Percentiles rank a stretch among this genome's conserved stretches.
Evolutionary conservation across 352 stramenopile species (phyloP).

Genomic region (Ophiocytium majus): DNA sequence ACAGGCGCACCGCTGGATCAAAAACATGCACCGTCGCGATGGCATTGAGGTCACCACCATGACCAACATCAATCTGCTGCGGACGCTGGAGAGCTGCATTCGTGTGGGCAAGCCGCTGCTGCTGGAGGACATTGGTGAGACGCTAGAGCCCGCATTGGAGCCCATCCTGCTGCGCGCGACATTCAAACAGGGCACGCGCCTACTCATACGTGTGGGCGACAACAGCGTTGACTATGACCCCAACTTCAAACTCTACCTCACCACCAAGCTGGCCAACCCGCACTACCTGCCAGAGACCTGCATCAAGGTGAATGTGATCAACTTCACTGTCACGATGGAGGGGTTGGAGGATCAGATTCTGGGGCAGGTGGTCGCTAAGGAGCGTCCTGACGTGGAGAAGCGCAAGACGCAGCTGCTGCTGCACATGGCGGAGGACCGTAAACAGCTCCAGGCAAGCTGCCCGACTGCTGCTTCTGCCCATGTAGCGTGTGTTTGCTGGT

Average conservation of each 20-base stretch:
- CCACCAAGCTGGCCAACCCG: slow-evolving; percentile 85
- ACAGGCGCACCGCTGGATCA: slow-evolving; percentile 89
- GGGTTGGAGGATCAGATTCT: slow-evolving; percentile 86
- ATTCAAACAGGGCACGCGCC: slow-evolving; percentile 73
- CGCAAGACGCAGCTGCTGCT: slow-evolving; percentile 86
- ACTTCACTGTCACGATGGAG: slow-evolving; percentile 91
- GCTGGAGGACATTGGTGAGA: slow-evolving; percentile 86
- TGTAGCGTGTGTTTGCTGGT: too few relatives aligned
- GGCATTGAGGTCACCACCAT: slow-evolving; percentile 78
- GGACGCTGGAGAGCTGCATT: slow-evolving; percentile 83
- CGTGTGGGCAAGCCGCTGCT: slow-evolving; percentile 77
- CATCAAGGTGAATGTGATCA: slow-evolving; percentile 93
- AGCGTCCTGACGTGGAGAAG: slow-evolving; percentile 84
- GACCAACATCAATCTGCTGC: slow-evolving; percentile 81
- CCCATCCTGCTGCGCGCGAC: slow-evolving; percentile 84
- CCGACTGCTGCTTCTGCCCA: too few relatives aligned
- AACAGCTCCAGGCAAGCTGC: too few relatives aligned
- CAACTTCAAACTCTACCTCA: slow-evolving; percentile 84
- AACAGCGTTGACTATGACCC: slow-evolving; percentile 86
- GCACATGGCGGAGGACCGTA: slow-evolving; percentile 85
- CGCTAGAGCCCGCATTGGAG: slow-evolving; percentile 81
- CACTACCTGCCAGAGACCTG: slow-evolving; percentile 90
- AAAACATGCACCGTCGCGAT: slow-evolving; percentile 71
- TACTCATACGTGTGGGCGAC: slow-evolving; percentile 65
- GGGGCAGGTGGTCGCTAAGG: slow-evolving; percentile 74